A percentile compares a stretch with the other conserved stretches of the same genome.
These are phyloP conservation scores for Ophiostoma himal-ulmi DNA, from an alignment of 2,329 filamentous ascomycete species.

Conservation along the genomic window DNA sequence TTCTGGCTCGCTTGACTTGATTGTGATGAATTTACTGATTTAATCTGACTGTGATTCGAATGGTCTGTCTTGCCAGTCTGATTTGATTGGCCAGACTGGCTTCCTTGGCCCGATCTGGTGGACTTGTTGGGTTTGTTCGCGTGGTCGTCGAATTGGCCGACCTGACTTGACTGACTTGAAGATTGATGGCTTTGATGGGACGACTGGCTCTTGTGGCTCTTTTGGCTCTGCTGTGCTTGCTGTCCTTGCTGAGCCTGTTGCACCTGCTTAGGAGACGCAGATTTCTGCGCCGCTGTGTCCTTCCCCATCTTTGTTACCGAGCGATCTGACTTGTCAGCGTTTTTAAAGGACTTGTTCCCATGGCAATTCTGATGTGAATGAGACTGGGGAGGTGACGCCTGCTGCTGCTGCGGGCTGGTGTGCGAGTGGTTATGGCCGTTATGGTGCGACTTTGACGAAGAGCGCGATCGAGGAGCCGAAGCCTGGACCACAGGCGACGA, in stretches of 20 bases:
- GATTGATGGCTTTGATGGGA: background rate
- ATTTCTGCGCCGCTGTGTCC: slow-evolving; percentile 43
- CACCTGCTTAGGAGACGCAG: slow-evolving; percentile 31
- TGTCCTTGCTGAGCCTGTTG: slow-evolving; percentile 17
- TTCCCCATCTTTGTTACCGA: slow-evolving; percentile 54
- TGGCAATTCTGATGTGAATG: slow-evolving; percentile 42
- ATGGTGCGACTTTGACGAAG: slow-evolving; percentile 54
- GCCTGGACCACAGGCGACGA: slow-evolving; percentile 53
- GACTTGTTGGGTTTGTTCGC: background rate
- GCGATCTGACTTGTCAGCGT: slow-evolving; percentile 55
- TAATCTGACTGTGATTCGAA: background rate
- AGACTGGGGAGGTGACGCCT: slow-evolving; percentile 18
- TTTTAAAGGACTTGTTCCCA: slow-evolving; percentile 58
- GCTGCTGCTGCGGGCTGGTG: slow-evolving; percentile 17
- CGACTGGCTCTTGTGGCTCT: slow-evolving; percentile 12
- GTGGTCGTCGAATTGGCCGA: background rate
- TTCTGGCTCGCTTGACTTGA: background rate
- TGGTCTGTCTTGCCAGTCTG: slow-evolving; percentile 1
- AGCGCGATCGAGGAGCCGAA: slow-evolving; percentile 48
- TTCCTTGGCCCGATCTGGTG: background rate
- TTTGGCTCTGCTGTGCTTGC: background rate
- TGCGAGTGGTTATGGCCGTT: slow-evolving; percentile 1
- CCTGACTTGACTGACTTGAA: background rate
- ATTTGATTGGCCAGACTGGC: background rate
- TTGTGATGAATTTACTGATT: background rate